phyloP scores from a whole-genome alignment of 805 yeast genomes.

The Kazachstania kunashirensis region DNA sequence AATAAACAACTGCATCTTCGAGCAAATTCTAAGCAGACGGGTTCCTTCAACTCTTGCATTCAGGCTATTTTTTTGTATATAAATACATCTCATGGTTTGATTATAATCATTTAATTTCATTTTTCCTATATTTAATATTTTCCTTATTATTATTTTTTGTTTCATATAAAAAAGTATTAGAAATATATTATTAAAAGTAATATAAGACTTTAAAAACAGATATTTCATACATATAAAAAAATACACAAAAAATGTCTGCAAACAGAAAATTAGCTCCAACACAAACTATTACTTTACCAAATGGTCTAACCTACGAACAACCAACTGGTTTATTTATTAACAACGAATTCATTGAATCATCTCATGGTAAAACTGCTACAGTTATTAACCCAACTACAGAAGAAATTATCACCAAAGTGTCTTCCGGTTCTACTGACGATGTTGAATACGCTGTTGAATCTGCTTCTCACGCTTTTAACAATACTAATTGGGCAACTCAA shows the following conservation, averaged over 20 bases:
- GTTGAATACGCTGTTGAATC: constrained; percentile 61
- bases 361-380: constrained; percentile 44
- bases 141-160: too few species aligned
- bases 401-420: constrained; percentile 48
- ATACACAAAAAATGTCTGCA: constrained; percentile 1
- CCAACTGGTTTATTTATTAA: constrained; percentile 87
- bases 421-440: constrained; percentile 51
- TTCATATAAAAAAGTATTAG: too few species aligned
- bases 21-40: too few species aligned
- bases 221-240: constrained; percentile 3
- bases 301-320: constrained; percentile 57
- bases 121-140: too few species aligned
- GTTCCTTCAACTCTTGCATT: too few species aligned
- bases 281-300: constrained; percentile 47
- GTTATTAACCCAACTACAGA: constrained; percentile 56
- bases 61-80: too few species aligned
- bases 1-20: too few species aligned
- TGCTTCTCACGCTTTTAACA: constrained; percentile 52
- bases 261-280: constrained; percentile 22
- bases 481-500: constrained; percentile 44
- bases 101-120: too few species aligned
- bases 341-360: constrained; percentile 61
- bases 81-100: too few species aligned
- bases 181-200: too few species aligned
- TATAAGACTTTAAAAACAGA: too few species aligned